Evolutionary conservation across 1,139 yeast species (phyloP).

Genomic region (Taphrina communis): DNA sequence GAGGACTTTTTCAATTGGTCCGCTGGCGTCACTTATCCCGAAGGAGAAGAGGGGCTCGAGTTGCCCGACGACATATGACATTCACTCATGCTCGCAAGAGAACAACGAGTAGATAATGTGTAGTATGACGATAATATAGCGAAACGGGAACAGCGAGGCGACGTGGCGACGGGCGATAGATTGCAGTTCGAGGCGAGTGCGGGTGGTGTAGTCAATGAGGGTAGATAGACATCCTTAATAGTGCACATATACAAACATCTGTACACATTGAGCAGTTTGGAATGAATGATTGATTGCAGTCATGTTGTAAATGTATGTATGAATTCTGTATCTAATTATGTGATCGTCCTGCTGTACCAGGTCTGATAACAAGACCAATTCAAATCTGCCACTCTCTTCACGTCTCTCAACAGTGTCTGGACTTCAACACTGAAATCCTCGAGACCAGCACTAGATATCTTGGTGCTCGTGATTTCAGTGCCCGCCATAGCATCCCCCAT

Average conservation of each 20-base stretch:
- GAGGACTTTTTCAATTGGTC: constrained; percentile 33
- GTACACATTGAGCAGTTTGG: no score
- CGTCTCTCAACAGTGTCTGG: constrained; percentile 3
- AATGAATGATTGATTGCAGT: no score
- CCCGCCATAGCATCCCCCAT: constrained; percentile 9
- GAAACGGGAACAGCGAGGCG: no score
- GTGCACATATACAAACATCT: no score
- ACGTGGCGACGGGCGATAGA: no score
- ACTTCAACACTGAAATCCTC: constrained; percentile 22
- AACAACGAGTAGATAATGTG: no score
- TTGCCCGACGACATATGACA: constrained; percentile 7
- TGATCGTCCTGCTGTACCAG: constrained; percentile 9
- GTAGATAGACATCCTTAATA: no score
- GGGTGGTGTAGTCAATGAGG: no score
- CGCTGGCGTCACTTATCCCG: constrained; percentile 12
- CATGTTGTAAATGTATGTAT: no score
- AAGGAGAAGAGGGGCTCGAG: constrained; percentile 7
- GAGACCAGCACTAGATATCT: constrained; percentile 19
- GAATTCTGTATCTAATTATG: neutral
- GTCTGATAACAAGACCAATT: constrained; percentile 21
- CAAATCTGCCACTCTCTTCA: constrained; percentile 16
- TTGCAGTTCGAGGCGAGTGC: no score
- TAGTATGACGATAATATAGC: no score
- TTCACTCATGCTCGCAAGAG: neutral
- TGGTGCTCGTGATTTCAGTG: constrained; percentile 14